Percentiles rank a stretch among this genome's conserved stretches.
Evolutionary conservation across 768 basidiomycete genomes (phyloP).

Genomic region (Tulasnella sp.): DNA sequence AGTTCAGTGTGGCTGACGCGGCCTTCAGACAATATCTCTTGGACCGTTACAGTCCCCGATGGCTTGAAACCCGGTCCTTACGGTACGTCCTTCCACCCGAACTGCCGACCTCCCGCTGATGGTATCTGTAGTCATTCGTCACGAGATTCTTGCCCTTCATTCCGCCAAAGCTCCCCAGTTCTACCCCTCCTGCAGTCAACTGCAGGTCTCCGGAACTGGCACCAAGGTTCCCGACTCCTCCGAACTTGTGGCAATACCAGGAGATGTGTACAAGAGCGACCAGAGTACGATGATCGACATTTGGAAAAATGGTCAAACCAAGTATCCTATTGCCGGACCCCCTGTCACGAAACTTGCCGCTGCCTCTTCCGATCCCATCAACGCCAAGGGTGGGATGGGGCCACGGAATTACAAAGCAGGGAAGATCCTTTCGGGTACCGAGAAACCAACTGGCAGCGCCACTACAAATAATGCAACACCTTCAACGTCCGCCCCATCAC

Average conservation of each 20-base stretch:
- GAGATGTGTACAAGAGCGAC: constrained; percentile 12
- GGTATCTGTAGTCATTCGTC: not conserved
- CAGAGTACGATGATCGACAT: constrained; percentile 10
- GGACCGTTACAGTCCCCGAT: constrained; percentile 11
- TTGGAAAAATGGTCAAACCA: constrained; percentile 9
- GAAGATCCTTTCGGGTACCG: not conserved
- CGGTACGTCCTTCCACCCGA: constrained; percentile 4
- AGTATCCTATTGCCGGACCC: constrained; percentile 12
- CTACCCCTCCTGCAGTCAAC: constrained; percentile 15
- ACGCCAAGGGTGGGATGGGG: not conserved
- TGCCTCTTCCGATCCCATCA: not conserved
- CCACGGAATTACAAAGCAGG: not conserved
- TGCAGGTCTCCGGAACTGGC: constrained; percentile 8
- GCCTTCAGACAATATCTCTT: constrained; percentile 1
- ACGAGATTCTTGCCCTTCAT: constrained; percentile 11
- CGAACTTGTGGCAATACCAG: constrained; percentile 13
- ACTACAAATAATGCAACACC: too few relatives aligned
- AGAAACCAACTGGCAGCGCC: too few relatives aligned
- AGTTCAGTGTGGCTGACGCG: not conserved
- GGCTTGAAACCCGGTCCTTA: constrained; percentile 14
- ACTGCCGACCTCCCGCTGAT: not conserved
- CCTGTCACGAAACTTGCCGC: not conserved
- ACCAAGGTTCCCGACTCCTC: constrained; percentile 4
- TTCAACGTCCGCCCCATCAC: too few relatives aligned
- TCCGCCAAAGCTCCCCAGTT: constrained; percentile 13